These are phyloP conservation scores for Fomitopsis serialis DNA, from an alignment of 768 basidiomycete species.

Conservation along the genomic window DNA sequence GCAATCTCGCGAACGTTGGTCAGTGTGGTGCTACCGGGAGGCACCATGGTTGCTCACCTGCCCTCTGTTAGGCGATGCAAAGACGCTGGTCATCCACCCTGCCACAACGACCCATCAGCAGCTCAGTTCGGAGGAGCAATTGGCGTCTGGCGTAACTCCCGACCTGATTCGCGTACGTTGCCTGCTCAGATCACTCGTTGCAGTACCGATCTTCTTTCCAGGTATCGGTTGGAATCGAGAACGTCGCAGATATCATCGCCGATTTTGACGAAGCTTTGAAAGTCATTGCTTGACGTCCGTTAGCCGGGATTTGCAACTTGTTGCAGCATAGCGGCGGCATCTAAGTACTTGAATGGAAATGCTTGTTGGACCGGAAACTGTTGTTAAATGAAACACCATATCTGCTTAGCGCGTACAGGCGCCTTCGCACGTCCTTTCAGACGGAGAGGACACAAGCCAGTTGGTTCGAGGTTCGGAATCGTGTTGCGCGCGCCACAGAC, in stretches of 20 bases:
- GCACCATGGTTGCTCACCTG: background rate
- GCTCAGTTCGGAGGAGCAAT: slow-evolving; percentile 53
- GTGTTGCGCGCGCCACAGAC: no score
- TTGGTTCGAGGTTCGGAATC: no score
- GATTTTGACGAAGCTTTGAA: slow-evolving; percentile 36
- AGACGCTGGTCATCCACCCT: slow-evolving; percentile 77
- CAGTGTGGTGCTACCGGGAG: slow-evolving; percentile 12
- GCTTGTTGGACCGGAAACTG: no score
- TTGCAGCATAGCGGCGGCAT: no score
- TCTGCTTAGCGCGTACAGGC: no score
- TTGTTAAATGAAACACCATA: no score
- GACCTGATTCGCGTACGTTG: slow-evolving; percentile 65
- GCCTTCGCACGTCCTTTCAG: no score
- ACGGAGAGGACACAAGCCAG: no score
- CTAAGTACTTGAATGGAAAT: no score
- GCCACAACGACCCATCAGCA: slow-evolving; percentile 76
- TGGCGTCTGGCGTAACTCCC: slow-evolving; percentile 63
- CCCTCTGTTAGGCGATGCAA: slow-evolving; percentile 48
- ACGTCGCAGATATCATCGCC: slow-evolving; percentile 37
- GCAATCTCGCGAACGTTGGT: slow-evolving; percentile 71
- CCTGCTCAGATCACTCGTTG: background rate
- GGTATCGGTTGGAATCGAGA: slow-evolving; percentile 39
- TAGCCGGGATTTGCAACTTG: no score
- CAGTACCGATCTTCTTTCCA: slow-evolving; percentile 5
- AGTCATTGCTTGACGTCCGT: slow-evolving; percentile 9